Evolutionary conservation across 495 filamentous ascomycete genomes (phyloP).

Genomic region (Hypoxylon cercidicola): DNA sequence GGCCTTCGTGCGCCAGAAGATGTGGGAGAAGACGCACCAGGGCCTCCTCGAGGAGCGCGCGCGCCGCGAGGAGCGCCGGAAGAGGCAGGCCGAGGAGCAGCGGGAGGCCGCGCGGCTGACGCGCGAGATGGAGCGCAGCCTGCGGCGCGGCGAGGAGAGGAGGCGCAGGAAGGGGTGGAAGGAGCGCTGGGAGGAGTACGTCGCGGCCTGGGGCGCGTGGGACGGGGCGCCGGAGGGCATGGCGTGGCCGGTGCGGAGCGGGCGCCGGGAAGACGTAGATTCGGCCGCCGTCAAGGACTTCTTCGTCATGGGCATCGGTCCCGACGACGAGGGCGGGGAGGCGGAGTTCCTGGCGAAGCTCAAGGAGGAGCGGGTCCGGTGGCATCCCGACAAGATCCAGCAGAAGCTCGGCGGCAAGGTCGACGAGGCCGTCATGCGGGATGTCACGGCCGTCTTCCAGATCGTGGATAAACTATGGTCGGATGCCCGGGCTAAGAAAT

Average conservation of each 20-base stretch:
- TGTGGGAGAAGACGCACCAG: slow-evolving; percentile 92
- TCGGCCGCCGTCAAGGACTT: slow-evolving; percentile 51
- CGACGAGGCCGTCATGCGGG: slow-evolving; percentile 72
- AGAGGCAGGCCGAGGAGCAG: slow-evolving; percentile 50
- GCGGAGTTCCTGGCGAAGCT: slow-evolving; percentile 70
- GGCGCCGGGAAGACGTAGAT: slow-evolving; percentile 52
- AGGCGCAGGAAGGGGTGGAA: slow-evolving; percentile 49
- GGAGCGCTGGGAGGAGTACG: slow-evolving; percentile 72
- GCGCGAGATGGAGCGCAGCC: slow-evolving; percentile 59
- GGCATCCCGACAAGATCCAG: slow-evolving; percentile 99
- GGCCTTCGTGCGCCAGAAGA: slow-evolving; percentile 79
- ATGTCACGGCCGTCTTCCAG: slow-evolving; percentile 91
- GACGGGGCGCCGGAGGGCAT: slow-evolving; percentile 59
- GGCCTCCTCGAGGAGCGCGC: slow-evolving; percentile 66
- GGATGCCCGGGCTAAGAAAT: slow-evolving; percentile 57
- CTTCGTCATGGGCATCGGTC: slow-evolving; percentile 53
- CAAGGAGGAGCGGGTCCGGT: slow-evolving; percentile 87
- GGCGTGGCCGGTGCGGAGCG: slow-evolving; percentile 82
- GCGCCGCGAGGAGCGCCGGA: slow-evolving; percentile 55
- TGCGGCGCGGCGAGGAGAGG: slow-evolving; percentile 60
- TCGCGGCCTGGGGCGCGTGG: slow-evolving; percentile 67
- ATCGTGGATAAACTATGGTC: slow-evolving; percentile 85
- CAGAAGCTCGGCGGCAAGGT: slow-evolving; percentile 80
- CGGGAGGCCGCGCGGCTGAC: slow-evolving; percentile 61
- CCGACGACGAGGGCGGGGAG: slow-evolving; percentile 63